Evolutionary conservation across 139 green algal genomes (phyloP), one percentile per base, ranked within the genome.

Genomic region (Edaphochlamys debaryana): DNA sequence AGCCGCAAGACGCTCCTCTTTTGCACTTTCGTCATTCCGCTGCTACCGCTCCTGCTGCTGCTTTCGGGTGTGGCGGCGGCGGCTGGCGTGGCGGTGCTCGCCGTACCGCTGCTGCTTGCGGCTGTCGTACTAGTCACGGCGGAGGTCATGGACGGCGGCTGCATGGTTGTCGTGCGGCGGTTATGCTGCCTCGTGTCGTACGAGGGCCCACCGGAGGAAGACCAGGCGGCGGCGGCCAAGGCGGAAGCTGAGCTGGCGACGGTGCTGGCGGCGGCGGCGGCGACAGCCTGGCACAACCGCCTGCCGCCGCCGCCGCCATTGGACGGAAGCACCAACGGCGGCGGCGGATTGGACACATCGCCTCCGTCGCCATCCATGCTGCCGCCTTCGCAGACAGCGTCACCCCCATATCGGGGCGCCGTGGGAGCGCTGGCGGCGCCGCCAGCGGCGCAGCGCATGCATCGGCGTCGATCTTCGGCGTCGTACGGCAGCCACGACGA

Each of bases 111-210:
- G n/a, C 0, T n/a, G 42, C 0, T 76, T 3, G 15, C 25, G 4
- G 69, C 8, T 3, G 3, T 63, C 4, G 13, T 76, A 3, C 13
- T 62, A 8, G 13, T 40, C 9, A n/a, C 30, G 0, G 69, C 42
- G 0, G 25, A 29, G 23, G 3, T 60, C 13, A 62, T 30, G 13
- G 69, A 76, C 30, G 30, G 30, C n/a, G 69, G 69, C 29, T 76
- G 69, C 30, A 19, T 30, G 8, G 13, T 29, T 0, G 9, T 60
- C 22, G 29, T 27, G 42, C 42, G 69, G 42, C 69, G 29, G 1
- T 7, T 62, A 15, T 76, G 69, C 69, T 76, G 69, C 69, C 69
- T 76, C 13, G 42, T 76, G 30, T 30, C 13, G 30, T 76, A 63
- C 69, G 17, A 29, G 30, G 69, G 69, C 42, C 42, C 69, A 4